Percentiles rank a stretch among this genome's conserved stretches.
phyloP scores from a whole-genome alignment of 225 moss, liverwort and hornwort genomes.

The Pleurozium schreberi region DNA sequence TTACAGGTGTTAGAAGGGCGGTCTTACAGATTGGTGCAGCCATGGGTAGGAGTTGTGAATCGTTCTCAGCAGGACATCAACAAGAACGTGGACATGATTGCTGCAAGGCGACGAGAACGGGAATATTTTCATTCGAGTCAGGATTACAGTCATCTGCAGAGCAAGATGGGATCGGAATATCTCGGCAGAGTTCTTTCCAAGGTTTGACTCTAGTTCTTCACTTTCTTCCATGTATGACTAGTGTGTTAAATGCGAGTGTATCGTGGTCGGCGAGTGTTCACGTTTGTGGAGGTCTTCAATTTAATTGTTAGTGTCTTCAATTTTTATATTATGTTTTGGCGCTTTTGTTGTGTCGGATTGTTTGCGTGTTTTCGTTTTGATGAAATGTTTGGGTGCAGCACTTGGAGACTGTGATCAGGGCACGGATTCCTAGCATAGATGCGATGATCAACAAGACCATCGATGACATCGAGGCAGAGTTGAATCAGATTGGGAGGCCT shows the following conservation, averaged over 20 bases:
- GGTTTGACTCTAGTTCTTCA: conserved; percentile 4
- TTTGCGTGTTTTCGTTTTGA: background rate
- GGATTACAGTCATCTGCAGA: conserved; percentile 45
- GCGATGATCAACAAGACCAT: conserved; percentile 51
- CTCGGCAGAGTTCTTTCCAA: conserved; percentile 45
- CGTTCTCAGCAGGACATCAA: conserved; percentile 59
- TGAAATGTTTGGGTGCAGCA: conserved; percentile 17
- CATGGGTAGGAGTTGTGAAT: conserved; percentile 57
- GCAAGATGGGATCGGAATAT: conserved; percentile 58
- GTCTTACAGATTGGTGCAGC: conserved; percentile 12
- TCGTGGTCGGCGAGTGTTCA: background rate
- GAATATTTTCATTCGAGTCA: conserved; percentile 37
- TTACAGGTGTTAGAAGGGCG: conserved; percentile 45
- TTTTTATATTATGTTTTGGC: background rate
- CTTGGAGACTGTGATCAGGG: conserved; percentile 40
- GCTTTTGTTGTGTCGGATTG: background rate
- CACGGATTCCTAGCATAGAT: conserved; percentile 40
- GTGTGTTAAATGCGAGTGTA: background rate
- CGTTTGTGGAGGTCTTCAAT: background rate
- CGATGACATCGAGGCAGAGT: conserved; percentile 42
- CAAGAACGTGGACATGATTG: conserved; percentile 56
- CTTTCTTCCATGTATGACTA: background rate
- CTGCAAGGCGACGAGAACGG: conserved; percentile 45
- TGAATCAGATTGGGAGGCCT: conserved; percentile 49
- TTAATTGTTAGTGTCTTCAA: background rate